Evolutionary conservation across 2,329 filamentous ascomycete genomes (phyloP).

Genomic region (Sclerotinia trifoliorum): DNA sequence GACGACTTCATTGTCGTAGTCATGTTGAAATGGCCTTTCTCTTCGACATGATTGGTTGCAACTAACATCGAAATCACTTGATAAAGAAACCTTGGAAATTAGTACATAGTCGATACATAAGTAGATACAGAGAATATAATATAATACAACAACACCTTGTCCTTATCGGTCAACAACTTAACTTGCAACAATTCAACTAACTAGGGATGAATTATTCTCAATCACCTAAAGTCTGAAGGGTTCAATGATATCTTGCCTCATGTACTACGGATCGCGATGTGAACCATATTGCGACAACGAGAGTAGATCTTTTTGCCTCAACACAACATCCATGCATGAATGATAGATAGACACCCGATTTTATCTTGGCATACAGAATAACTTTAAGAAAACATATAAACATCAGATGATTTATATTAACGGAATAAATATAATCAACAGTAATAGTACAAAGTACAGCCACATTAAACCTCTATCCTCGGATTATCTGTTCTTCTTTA

Average conservation of each 20-base stretch:
- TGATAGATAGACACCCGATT: background rate
- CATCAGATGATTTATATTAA: slow-evolving; percentile 8
- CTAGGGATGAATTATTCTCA: too few species aligned
- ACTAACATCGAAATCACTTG: background rate
- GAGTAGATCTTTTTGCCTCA: slow-evolving; percentile 2
- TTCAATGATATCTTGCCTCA: background rate
- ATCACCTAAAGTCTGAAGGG: too few species aligned
- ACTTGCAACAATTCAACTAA: background rate
- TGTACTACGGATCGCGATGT: background rate
- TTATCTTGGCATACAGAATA: background rate
- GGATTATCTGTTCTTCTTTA: too few species aligned
- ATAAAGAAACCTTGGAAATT: background rate
- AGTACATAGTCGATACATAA: too few species aligned
- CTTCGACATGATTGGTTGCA: background rate
- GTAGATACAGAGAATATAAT: too few species aligned
- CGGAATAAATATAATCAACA: background rate
- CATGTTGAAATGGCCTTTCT: background rate
- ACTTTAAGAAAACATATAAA: background rate
- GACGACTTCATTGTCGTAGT: slow-evolving; percentile 13
- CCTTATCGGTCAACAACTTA: background rate
- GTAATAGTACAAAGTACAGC: too few species aligned
- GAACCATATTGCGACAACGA: slow-evolving; percentile 3
- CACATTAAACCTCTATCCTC: too few species aligned
- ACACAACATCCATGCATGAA: background rate
- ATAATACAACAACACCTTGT: too few species aligned